phyloP scores from a whole-genome alignment of 192 early-diverging fungal genomes.

The Umbelopsis sp. region DNA sequence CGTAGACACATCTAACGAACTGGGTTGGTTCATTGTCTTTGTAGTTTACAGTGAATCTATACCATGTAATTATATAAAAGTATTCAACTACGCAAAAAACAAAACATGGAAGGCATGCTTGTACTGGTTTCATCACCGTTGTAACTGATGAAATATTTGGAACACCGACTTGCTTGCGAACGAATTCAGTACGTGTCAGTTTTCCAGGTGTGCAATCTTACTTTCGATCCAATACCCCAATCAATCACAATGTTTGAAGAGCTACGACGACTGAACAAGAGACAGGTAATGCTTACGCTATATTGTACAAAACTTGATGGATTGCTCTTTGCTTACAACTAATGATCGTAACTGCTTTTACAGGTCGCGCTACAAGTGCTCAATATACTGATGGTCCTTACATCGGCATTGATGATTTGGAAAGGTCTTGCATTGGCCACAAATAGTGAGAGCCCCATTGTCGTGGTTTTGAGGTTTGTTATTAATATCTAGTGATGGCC shows the following conservation, averaged over 20 bases:
- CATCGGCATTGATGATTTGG: constrained; percentile 97
- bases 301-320: background rate
- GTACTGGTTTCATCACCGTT: no score
- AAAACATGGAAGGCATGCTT: no score
- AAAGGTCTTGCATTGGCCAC: constrained; percentile 84
- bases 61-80: constrained; percentile 21
- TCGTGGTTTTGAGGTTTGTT: constrained; percentile 87
- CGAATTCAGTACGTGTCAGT: constrained; percentile 4
- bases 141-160: background rate
- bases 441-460: constrained; percentile 94
- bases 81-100: constrained; percentile 16
- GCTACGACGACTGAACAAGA: constrained; percentile 32
- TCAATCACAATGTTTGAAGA: constrained; percentile 32
- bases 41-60: constrained; percentile 18
- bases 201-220: background rate
- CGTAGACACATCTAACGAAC: constrained; percentile 12
- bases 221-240: background rate
- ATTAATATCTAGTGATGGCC: no score
- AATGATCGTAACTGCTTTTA: background rate
- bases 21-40: constrained; percentile 14
- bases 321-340: background rate
- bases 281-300: constrained; percentile 22
- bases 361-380: constrained; percentile 68
- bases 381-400: constrained; percentile 86
- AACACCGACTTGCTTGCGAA: background rate